These are phyloP conservation scores for Cladorrhinum samala DNA, from an alignment of 495 filamentous ascomycete genomes.

Conservation along the genomic window DNA sequence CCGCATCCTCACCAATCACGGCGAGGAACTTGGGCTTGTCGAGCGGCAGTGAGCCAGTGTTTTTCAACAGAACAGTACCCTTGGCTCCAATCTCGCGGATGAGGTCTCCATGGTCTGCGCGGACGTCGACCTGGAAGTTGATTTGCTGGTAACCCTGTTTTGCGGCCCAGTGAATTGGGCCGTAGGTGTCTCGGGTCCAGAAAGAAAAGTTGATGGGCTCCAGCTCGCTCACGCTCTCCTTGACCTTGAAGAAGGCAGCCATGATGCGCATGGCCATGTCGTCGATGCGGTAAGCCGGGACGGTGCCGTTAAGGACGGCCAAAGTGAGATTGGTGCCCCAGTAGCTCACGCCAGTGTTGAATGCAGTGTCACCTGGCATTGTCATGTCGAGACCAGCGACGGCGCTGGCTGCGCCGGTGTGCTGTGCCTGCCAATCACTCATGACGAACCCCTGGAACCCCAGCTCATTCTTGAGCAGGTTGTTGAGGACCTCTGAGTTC, in stretches of 20 bases:
- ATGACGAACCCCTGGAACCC: conserved; percentile 93
- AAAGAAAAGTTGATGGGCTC: conserved; percentile 79
- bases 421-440: conserved; percentile 86
- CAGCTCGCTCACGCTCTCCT: conserved; percentile 50
- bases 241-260: conserved; percentile 88
- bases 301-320: conserved; percentile 80
- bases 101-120: conserved; percentile 59
- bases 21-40: conserved; percentile 67
- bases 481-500: conserved; percentile 75
- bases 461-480: conserved; percentile 82
- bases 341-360: conserved; percentile 66
- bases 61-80: conserved; percentile 87
- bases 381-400: conserved; percentile 89
- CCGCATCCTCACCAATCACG: conserved; percentile 84
- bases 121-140: conserved; percentile 84
- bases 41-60: conserved; percentile 68
- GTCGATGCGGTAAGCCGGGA: conserved; percentile 86
- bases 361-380: conserved; percentile 84
- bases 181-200: conserved; percentile 74
- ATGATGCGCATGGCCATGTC: conserved; percentile 93
- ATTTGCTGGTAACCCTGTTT: conserved; percentile 57
- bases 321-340: conserved; percentile 83
- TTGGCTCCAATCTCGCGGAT: conserved; percentile 71
- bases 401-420: conserved; percentile 70
- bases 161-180: conserved; percentile 57